Conservation (phyloP, 371 early-diverging fungal species). For the Mucor mucedo region DNA sequence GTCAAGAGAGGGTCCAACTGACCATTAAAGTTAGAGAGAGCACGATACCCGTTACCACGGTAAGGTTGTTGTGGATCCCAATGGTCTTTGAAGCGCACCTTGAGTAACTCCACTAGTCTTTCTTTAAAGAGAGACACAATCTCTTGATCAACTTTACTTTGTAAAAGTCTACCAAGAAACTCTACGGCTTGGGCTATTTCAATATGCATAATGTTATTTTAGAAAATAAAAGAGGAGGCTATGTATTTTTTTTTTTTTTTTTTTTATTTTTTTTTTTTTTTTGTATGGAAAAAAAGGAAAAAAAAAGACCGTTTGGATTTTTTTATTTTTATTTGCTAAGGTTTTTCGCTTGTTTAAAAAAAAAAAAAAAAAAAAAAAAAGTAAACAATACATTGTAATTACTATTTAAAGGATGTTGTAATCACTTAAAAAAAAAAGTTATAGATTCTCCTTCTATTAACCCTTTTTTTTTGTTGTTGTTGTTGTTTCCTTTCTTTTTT, state of each 20-base stretch:
- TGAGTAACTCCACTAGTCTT: constrained; percentile 48
- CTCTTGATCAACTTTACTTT: constrained; percentile 48
- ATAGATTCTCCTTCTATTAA: too few relatives aligned
- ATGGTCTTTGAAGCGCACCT: constrained; percentile 61
- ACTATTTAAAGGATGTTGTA: too few relatives aligned
- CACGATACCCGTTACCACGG: constrained; percentile 78
- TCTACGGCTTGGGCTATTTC: constrained; percentile 68
- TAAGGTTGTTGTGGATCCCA: constrained; percentile 76
- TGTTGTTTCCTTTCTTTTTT: too few relatives aligned
- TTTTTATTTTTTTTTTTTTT: neutral
- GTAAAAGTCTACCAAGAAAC: constrained; percentile 62
- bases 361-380: neutral
- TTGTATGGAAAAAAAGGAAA: neutral
- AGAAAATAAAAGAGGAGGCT: neutral
- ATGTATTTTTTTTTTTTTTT: neutral
- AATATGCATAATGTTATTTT: constrained; percentile 54
- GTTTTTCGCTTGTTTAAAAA: neutral
- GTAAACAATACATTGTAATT: too few relatives aligned
- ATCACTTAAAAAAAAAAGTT: too few relatives aligned
- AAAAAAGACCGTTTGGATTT: neutral
- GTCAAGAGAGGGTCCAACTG: constrained; percentile 68
- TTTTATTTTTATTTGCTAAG: neutral
- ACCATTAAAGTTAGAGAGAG: constrained; percentile 73
- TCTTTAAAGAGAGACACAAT: constrained; percentile 44
- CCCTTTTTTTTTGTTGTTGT: too few relatives aligned